Base-by-base conservation (phyloP, 768 basidiomycete species). In the Boletus edulis region DNA sequence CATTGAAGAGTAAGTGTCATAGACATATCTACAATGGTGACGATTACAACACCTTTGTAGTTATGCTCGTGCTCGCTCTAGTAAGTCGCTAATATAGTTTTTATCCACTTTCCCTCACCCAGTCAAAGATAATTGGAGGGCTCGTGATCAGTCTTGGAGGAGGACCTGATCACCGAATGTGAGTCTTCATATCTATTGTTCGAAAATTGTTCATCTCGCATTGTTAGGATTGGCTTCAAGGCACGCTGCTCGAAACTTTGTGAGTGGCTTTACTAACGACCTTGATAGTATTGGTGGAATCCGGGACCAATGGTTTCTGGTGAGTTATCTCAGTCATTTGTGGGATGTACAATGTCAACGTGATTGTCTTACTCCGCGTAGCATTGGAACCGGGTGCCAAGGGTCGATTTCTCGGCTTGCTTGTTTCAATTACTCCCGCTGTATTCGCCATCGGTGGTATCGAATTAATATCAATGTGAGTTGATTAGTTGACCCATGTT, bases 361-460 rank as follows among this genome's bases (percentile, higher is more conserved):
- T 41, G 17, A 15, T 41, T 15, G 18, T 32, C 20, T 18, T n/a
- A 15, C 37, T 18, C 20, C 9, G 2, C 8, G 9, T n/a, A 66
- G 65, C 20, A 10, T 22, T 66, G 24, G 64, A 63, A 34, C 65
- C 64, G 0, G 62, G 65, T 32, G 59, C 59, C 18, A 34, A 14
- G 14, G 65, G 65, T n/a, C 57, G 59, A 18, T 66, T 66, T 51
- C 40, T 66, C 11, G 54, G 62, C n/a, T 27, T 66, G 52, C 64
- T 66, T 31, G 56, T 58, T 29, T 59, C 57, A 10, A 57, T 66
- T 3, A 31, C 56, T 18, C 62, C 65, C 18, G 62, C 59, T 14
- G 84, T 83, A 2, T 94, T 89, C 77, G 89, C 89, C 6, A 87
- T 84, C 75, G 83, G 87, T 62, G 88, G 84, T 38, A 82, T 90